Evolutionary conservation across 2,329 filamentous ascomycete species (phyloP).

Genomic region (Hyphodiscus sp.): DNA sequence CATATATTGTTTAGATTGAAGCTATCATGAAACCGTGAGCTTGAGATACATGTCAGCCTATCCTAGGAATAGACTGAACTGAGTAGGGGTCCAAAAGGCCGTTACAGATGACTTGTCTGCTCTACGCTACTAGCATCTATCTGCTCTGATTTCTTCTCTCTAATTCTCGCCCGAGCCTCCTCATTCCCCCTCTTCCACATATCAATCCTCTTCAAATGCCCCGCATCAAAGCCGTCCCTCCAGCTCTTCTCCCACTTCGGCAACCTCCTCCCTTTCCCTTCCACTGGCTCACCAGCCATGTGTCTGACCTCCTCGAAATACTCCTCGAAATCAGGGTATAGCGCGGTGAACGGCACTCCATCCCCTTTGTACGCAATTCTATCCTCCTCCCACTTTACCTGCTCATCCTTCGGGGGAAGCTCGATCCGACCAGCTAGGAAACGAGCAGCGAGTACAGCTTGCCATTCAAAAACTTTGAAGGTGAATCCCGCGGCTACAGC

Average conservation of each 20-base stretch:
- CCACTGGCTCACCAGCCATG: slow-evolving; percentile 41
- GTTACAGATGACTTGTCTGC: no score
- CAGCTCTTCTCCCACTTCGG: slow-evolving; percentile 41
- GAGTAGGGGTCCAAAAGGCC: no score
- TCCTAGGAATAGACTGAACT: no score
- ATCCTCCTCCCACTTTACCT: slow-evolving; percentile 50
- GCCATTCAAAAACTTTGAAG: slow-evolving; percentile 65
- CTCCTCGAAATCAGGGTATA: slow-evolving; percentile 56
- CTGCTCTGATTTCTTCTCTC: neutral
- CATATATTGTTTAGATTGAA: no score
- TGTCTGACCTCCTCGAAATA: slow-evolving; percentile 54
- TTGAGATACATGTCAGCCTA: no score
- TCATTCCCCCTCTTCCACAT: slow-evolving; percentile 52
- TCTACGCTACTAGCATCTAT: no score
- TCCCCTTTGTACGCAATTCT: slow-evolving; percentile 49
- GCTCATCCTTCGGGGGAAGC: slow-evolving; percentile 43
- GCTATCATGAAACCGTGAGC: no score
- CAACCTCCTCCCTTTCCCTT: slow-evolving; percentile 38
- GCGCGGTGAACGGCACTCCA: slow-evolving; percentile 46
- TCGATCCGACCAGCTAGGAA: slow-evolving; percentile 47
- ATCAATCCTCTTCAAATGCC: slow-evolving; percentile 47
- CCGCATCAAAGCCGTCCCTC: slow-evolving; percentile 45
- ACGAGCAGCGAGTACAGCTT: slow-evolving; percentile 55
- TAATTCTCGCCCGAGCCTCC: slow-evolving; percentile 25
- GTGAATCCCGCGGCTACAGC: slow-evolving; percentile 53